phyloP scores from a whole-genome alignment of 495 filamentous ascomycete species.

The Talaromyces liani region DNA sequence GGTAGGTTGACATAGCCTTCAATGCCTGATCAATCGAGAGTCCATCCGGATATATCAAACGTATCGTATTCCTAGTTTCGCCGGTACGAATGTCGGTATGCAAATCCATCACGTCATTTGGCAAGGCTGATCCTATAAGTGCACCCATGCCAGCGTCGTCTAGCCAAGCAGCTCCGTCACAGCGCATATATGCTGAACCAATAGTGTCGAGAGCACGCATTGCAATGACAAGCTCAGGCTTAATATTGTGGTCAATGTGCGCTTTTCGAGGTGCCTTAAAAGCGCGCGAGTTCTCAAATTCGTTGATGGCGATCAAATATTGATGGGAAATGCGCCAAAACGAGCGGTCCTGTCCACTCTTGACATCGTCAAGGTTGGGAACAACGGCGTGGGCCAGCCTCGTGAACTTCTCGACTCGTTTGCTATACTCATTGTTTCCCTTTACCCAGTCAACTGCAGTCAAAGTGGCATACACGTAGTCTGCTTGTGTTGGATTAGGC shows the following conservation, averaged over 20 bases:
- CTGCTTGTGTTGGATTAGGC: neutral
- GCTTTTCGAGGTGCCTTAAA: neutral
- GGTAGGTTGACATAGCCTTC: neutral
- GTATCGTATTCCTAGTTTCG: neutral
- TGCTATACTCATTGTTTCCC: neutral
- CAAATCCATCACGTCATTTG: slow-evolving; percentile 4
- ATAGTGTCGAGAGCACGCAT: neutral
- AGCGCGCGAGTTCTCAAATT: neutral
- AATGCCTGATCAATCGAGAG: neutral
- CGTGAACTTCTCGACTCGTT: neutral
- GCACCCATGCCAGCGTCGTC: slow-evolving; percentile 1
- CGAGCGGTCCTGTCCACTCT: slow-evolving; percentile 1
- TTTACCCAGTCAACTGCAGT: slow-evolving; percentile 2
- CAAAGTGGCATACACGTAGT: slow-evolving; percentile 3
- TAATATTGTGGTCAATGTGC: neutral
- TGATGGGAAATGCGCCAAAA: neutral
- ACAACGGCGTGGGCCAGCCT: neutral
- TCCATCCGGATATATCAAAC: neutral
- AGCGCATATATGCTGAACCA: slow-evolving; percentile 3
- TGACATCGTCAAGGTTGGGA: neutral
- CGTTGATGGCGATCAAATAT: neutral
- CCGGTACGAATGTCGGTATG: slow-evolving; percentile 3
- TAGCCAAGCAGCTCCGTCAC: slow-evolving; percentile 5
- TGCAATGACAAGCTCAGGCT: neutral
- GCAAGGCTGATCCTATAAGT: neutral